Base-by-base conservation (phyloP, 768 basidiomycete species). In the Russula sp. region DNA sequence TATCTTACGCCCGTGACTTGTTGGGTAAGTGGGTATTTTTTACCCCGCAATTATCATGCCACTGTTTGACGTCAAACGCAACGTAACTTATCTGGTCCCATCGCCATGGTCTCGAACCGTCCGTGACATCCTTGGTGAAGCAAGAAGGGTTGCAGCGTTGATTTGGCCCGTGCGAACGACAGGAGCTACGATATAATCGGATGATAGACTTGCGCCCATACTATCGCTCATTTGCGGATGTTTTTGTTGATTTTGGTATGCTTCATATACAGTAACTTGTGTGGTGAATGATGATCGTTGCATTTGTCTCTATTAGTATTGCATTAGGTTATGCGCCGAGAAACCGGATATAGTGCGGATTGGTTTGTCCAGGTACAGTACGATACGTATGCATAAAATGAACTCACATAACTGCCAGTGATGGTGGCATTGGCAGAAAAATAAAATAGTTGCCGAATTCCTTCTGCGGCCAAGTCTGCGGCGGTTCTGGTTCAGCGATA, bases 71-170 rank as follows among this genome's bases (percentile, higher is more conserved):
- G 24, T 42, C n/a, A 56, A n/a, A 18, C 32, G 9, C 5, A 10
- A 4, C 9, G 10, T 22, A 16, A 9, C 1, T 4, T 20, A 5
- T 57, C 20, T 42, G 54, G 49, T 61, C 30, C 64, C 59, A 7
- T 60, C 46, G 53, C n/a, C 36, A 64, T 59, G 22, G 55, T 42
- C 48, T 53, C 53, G 3, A 20, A 1, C 20, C 58, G 34, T 11
- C 60, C 5, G 6, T 5, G 8, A 40, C 44, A 4, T 14, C 59
- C 8, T 56, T 54, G 6, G 16, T 0, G 18, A 44, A 51, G 59
- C 49, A 53, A 61, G 14, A 36, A 50, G 5, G 54, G 16, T 44
- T 20, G 56, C 48, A 3, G 59, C 18, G 36, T 16, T 16, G 16
- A 20, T 10, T 16, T 28, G 16, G 24, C 48, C 18, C 18, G 48